Conservation (phyloP, 1,284 basidiomycete genomes). For the Leccinum fallax region DNA sequence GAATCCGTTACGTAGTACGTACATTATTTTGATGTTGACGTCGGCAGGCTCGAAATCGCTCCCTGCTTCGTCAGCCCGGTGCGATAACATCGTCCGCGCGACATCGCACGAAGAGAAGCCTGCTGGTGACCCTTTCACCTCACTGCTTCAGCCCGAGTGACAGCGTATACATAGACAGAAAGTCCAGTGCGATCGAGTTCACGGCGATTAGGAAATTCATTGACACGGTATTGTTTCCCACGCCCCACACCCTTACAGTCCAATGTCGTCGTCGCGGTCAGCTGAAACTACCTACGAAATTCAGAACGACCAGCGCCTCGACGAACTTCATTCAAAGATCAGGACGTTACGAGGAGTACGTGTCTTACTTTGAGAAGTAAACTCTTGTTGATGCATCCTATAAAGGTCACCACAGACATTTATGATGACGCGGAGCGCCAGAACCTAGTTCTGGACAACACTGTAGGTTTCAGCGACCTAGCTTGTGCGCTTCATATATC, state of each 20-base stretch:
- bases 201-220: too few species aligned
- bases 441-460: conserved; percentile 72
- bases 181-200: too few species aligned
- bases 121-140: too few species aligned
- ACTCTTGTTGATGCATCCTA: conserved; percentile 10
- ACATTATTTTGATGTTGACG: background rate
- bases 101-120: too few species aligned
- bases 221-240: too few species aligned
- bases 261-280: conserved; percentile 40
- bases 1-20: too few species aligned
- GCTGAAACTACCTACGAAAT: conserved; percentile 74
- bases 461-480: conserved; percentile 47
- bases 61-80: background rate
- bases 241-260: background rate
- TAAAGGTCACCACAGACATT: conserved; percentile 77
- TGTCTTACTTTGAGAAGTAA: conserved; percentile 25
- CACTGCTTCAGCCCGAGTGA: too few species aligned
- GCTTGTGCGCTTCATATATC: background rate
- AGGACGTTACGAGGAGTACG: conserved; percentile 72
- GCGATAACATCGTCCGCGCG: too few species aligned
- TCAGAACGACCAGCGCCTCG: conserved; percentile 81
- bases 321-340: conserved; percentile 79
- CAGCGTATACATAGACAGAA: too few species aligned
- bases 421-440: conserved; percentile 81
- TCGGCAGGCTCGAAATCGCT: background rate